A percentile compares a stretch with the other conserved stretches of the same genome.
Evolutionary conservation across 768 basidiomycete genomes (phyloP).

Genomic region (Gloeostereum incarnatum): DNA sequence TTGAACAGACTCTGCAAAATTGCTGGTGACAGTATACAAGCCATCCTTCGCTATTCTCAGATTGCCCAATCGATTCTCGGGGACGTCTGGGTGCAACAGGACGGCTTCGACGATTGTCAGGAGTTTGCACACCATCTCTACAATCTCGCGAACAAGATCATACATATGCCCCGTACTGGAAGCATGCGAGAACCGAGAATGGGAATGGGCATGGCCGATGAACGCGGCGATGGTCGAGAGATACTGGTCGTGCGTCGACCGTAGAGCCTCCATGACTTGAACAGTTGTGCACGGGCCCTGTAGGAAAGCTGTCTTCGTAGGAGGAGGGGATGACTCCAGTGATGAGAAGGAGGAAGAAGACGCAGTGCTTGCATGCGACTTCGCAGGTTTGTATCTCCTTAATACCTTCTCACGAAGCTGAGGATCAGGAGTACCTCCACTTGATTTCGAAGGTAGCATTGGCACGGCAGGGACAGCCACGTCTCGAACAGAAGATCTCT

Average conservation of each 20-base stretch:
- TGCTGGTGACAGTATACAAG: conserved; percentile 76
- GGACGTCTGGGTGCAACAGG: conserved; percentile 64
- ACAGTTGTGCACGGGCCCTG: conserved; percentile 59
- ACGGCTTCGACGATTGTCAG: conserved; percentile 89
- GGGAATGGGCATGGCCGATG: conserved; percentile 93
- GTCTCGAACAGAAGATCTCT: conserved; percentile 16
- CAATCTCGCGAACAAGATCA: conserved; percentile 89
- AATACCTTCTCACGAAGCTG: conserved; percentile 23
- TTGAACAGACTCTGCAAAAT: conserved; percentile 84
- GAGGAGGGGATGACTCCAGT: conserved; percentile 37
- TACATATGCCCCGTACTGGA: conserved; percentile 91
- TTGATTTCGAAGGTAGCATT: conserved; percentile 22
- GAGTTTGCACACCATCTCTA: conserved; percentile 88
- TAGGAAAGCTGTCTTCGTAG: conserved; percentile 51
- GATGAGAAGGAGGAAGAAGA: conserved; percentile 67
- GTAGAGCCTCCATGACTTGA: conserved; percentile 69
- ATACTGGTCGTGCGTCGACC: conserved; percentile 82
- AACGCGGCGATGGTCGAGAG: conserved; percentile 94
- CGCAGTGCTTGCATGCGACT: conserved; percentile 53
- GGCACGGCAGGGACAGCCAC: conserved; percentile 27
- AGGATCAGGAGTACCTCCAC: too few relatives aligned
- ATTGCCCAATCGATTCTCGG: conserved; percentile 48
- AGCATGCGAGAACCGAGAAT: conserved; percentile 84
- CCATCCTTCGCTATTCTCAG: conserved; percentile 69
- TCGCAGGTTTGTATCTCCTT: conserved; percentile 31